Base-by-base conservation (phyloP, 225 moss, liverwort and hornwort species). In the Ulota crispa region DNA sequence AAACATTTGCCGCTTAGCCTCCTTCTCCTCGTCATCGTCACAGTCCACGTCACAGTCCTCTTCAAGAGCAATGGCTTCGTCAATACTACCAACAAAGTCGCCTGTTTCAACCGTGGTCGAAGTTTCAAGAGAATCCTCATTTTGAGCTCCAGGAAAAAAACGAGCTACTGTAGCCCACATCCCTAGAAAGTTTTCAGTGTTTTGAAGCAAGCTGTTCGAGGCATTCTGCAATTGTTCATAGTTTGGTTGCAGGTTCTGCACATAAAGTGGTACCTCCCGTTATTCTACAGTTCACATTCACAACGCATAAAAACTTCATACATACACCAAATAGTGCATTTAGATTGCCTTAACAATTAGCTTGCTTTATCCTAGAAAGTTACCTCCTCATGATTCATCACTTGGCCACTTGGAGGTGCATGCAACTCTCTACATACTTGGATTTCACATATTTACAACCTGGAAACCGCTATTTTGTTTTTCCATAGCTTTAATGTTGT, bases 91-190 rank as follows among this genome's bases (percentile, higher is more conserved):
- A 79, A 30, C 50, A 47, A 59, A 54, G 66, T 85, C 69, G 79
- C 10, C 57, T 81, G 75, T 34, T 85, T 56, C 45, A 72, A 52
- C 34, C 53, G 70, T 20, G 76, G 69, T 63, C 64, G 77, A 50
- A 34, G 53, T 83, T 30, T 77, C 76, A 78, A 64, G 70, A 39
- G 59, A 24, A 34, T 66, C 83, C 61, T 64, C 75, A 53, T 69
- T 72, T 69, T 76, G 79, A 73, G 21, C 72, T 56, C 85, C 89
- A 65, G 81, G 70, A 80, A 85, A 86, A 23, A 88, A 91, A 56
- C 85, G 88, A 77, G 90, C 89, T 43, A 92, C 90, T 83, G 89
- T 85, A 20, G 94, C 92, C 93, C 88, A 93, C 76, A 87, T 76
- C 26, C 92, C 90, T 53, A 95, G 86, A 74, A 95, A 87, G 39